Evolutionary conservation across 2,329 filamentous ascomycete genomes (phyloP), one percentile per base, ranked within the genome.

Genomic region (Colletotrichum horii): DNA sequence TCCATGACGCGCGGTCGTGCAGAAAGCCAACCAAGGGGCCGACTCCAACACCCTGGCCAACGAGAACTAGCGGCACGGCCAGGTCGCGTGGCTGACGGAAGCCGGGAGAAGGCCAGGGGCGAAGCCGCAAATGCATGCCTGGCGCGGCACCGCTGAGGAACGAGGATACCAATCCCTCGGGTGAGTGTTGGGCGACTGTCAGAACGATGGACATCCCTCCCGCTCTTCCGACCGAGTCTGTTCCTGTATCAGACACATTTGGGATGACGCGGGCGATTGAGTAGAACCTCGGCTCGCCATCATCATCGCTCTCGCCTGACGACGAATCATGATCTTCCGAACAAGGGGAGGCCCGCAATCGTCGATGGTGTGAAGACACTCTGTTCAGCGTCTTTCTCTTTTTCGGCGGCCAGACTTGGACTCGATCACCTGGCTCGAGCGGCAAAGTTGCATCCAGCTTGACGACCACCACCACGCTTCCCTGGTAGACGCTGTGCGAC

Each of bases 251-350:
- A 22, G n/a, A 7, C 16, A 16, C 32, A 8, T 66, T 60, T 30
- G 30, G 32, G 8, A 64, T 26, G 26, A 43, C 70, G n/a, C 64
- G 70, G n/a, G 73, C 73, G 56, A 75, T 68, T 8, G 73, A 75
- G 22, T 75, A 75, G 70, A 75, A 75, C 30, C 73, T 73, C 43
- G 73, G 73, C 32, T 73, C 64, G 11, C 26, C 26, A 15, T 75
- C 73, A 36, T 68, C 22, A 11, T 48, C 62, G 16, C 38, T 26
- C 30, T 58, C n/a, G 15, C 8, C 26, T 32, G 69, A 34, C 19
- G 70, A 73, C 15, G n/a, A 28, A 38, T 72, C 68, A 19, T 32
- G 14, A 14, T 66, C 68, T 56, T 61, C 30, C 3, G 72, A 30
- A 11, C 11, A 52, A 14, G 72, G 16, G 3, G 61, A 26, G 19